Conservation (phyloP, 1,284 basidiomycete genomes). For the Cryptococcus sp. region DNA sequence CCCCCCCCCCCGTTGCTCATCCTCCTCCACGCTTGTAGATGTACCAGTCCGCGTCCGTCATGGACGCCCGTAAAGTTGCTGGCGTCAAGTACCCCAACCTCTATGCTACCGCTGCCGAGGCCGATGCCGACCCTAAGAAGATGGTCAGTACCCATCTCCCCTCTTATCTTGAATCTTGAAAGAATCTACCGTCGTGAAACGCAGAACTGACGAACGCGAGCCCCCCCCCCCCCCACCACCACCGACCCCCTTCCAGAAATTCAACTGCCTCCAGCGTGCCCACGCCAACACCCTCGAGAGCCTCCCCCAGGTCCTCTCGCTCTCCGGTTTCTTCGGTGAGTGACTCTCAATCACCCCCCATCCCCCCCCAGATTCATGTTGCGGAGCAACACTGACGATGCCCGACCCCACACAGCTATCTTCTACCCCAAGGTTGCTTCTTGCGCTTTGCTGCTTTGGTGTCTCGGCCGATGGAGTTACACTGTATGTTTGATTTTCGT, state of each 20-base stretch:
- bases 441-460: slow-evolving; percentile 20
- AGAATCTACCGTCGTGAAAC: background rate
- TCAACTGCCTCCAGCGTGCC: slow-evolving; percentile 44
- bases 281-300: slow-evolving; percentile 46
- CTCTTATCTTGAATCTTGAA: background rate
- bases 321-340: slow-evolving; percentile 33
- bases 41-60: slow-evolving; percentile 30
- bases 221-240: background rate
- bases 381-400: background rate
- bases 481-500: slow-evolving; percentile 24
- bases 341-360: too few species aligned
- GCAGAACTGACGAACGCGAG: background rate
- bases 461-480: slow-evolving; percentile 33
- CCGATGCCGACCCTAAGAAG: slow-evolving; percentile 39
- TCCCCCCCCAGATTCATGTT: background rate
- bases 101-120: slow-evolving; percentile 40
- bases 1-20: background rate
- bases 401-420: slow-evolving; percentile 20
- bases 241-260: slow-evolving; percentile 21
- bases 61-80: slow-evolving; percentile 25
- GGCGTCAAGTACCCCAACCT: slow-evolving; percentile 40
- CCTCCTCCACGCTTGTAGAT: slow-evolving; percentile 15
- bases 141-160: slow-evolving; percentile 18
- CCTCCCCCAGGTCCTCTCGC: slow-evolving; percentile 27
- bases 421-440: slow-evolving; percentile 38